These are phyloP conservation scores for Physcomitrium patens DNA, from an alignment of 225 moss, liverwort and hornwort genomes.

Conservation along the genomic window DNA sequence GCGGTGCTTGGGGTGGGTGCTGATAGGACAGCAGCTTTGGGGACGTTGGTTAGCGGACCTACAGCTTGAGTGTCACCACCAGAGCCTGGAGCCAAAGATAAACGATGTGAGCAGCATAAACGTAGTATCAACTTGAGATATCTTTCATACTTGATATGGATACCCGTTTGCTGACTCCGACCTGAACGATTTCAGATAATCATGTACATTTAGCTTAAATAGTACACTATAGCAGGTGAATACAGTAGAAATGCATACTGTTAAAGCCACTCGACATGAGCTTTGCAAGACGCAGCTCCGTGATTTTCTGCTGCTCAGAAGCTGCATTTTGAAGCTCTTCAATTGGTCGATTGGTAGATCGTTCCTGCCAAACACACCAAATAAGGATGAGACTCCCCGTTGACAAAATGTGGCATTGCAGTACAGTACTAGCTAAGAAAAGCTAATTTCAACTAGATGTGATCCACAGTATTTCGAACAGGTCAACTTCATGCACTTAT, in stretches of 20 bases:
- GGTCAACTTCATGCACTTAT: too few relatives aligned
- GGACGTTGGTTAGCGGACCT: constrained; percentile 17
- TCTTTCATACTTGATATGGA: background rate
- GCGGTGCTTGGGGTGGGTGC: constrained; percentile 15
- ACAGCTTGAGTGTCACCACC: constrained; percentile 14
- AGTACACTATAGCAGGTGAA: background rate
- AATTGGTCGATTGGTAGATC: constrained; percentile 70
- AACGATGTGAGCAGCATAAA: constrained; percentile 1
- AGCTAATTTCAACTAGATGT: too few relatives aligned
- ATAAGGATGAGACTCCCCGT: constrained; percentile 1
- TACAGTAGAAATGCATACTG: constrained; percentile 24
- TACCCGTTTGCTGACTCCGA: background rate
- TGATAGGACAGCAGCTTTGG: constrained; percentile 6
- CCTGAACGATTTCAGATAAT: background rate
- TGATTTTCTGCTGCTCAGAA: constrained; percentile 92
- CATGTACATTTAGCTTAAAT: background rate
- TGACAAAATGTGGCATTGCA: background rate
- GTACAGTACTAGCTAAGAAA: background rate
- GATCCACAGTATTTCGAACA: too few relatives aligned
- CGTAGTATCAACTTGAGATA: background rate
- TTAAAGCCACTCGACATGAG: constrained; percentile 44
- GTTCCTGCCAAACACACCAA: constrained; percentile 46
- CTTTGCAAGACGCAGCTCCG: constrained; percentile 79
- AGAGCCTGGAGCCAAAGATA: constrained; percentile 28
- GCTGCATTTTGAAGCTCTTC: constrained; percentile 87